These are phyloP conservation scores for Cytospora schulzeri DNA, from an alignment of 2,329 filamentous ascomycete species.

Conservation along the genomic window DNA sequence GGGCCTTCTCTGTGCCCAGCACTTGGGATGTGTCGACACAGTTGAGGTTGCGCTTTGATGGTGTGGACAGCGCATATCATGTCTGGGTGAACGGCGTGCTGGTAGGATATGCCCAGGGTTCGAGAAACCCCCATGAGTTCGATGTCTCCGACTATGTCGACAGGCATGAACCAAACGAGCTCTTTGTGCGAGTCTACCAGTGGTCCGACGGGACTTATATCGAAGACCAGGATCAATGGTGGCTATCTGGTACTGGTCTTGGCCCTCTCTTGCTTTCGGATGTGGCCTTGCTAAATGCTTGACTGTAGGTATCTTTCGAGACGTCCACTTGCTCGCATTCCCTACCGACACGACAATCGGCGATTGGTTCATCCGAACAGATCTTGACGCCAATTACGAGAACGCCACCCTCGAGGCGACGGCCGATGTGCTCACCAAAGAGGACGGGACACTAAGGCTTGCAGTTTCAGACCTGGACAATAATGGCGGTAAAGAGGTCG, in stretches of 20 bases:
- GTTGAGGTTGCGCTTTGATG: constrained; percentile 68
- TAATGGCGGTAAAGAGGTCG: constrained; percentile 39
- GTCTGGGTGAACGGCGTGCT: constrained; percentile 66
- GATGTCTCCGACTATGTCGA: constrained; percentile 58
- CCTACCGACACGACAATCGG: constrained; percentile 54
- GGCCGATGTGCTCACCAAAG: constrained; percentile 44
- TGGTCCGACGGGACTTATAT: constrained; percentile 71
- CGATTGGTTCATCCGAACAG: constrained; percentile 58
- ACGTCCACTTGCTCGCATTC: constrained; percentile 64
- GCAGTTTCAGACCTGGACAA: constrained; percentile 45
- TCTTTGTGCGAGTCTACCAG: constrained; percentile 70
- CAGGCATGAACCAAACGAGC: constrained; percentile 48
- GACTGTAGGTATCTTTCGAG: constrained; percentile 60
- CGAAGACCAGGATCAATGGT: constrained; percentile 72
- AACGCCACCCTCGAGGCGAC: constrained; percentile 53
- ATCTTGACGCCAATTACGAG: constrained; percentile 54
- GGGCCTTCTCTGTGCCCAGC: constrained; percentile 55
- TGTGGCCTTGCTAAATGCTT: background rate
- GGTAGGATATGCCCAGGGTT: constrained; percentile 70
- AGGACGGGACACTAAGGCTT: constrained; percentile 43
- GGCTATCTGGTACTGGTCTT: constrained; percentile 53
- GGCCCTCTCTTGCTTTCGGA: background rate
- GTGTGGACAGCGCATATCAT: constrained; percentile 72
- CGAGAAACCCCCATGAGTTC: constrained; percentile 69
- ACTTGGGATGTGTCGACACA: constrained; percentile 49